Percentiles rank a stretch among this genome's conserved stretches.
Conservation (phyloP, 352 stramenopile genomes). For the Bremia lactucae region DNA sequence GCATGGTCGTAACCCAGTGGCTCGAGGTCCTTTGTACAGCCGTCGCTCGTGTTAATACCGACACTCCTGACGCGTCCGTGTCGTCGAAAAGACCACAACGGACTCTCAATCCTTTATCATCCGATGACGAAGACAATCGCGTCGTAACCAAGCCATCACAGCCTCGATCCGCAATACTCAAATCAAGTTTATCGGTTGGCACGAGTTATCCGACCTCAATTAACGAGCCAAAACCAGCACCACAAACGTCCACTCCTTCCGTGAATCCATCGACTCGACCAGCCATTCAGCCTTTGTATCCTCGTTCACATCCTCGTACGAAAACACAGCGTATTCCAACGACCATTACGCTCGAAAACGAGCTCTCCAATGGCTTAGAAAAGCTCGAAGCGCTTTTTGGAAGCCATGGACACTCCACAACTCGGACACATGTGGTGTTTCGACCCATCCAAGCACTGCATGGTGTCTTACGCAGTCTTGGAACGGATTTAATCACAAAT, state of each 20-base stretch:
- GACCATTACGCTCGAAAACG: conserved; percentile 67
- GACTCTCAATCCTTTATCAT: conserved; percentile 10
- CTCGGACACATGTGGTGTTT: conserved; percentile 38
- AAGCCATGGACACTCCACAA: conserved; percentile 15
- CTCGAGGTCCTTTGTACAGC: conserved; percentile 51
- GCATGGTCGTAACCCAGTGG: conserved; percentile 57
- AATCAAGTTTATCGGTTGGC: conserved; percentile 9
- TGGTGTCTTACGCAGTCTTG: conserved; percentile 54
- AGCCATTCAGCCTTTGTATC: not conserved
- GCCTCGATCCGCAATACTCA: conserved; percentile 7
- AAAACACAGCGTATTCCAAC: conserved; percentile 57
- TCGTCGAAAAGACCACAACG: too few relatives aligned
- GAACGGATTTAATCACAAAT: conserved; percentile 22
- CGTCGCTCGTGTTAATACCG: conserved; percentile 26
- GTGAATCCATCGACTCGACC: conserved; percentile 4
- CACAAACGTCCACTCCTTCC: conserved; percentile 19
- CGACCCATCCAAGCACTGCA: conserved; percentile 39
- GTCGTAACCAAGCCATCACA: conserved; percentile 9
- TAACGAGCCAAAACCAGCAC: too few relatives aligned
- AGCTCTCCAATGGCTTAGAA: conserved; percentile 52
- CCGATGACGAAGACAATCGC: conserved; percentile 15
- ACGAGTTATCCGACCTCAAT: too few relatives aligned
- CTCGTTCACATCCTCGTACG: conserved; percentile 12
- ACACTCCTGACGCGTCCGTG: too few relatives aligned
- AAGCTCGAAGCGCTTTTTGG: conserved; percentile 51